A percentile compares a stretch with the other conserved stretches of the same genome.
Conservation (phyloP, 2,329 filamentous ascomycete species). For the Alternaria tenuissima region DNA sequence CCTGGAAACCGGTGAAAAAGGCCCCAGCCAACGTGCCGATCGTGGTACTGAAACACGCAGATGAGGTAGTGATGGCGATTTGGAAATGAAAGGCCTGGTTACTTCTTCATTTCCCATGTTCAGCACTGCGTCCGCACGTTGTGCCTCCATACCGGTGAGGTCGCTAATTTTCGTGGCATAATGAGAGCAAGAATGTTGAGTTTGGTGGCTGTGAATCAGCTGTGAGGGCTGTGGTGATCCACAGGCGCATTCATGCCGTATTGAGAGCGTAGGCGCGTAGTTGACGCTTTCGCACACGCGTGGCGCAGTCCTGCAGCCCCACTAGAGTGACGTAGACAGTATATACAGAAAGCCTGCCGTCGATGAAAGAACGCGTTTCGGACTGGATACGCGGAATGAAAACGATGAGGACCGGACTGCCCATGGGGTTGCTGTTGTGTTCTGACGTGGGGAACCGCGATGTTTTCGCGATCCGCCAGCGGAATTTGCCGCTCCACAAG, state of each 20-base stretch:
- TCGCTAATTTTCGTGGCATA: not conserved
- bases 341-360: not conserved
- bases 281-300: not conserved
- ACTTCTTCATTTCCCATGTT: not conserved
- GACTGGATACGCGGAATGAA: not conserved
- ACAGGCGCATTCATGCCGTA: not conserved
- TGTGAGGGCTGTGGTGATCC: not conserved
- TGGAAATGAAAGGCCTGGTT: not conserved
- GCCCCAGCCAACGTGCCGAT: not conserved
- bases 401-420: not conserved
- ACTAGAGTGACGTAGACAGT: not conserved
- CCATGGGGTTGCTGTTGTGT: not conserved
- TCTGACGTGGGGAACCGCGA: slow-evolving; percentile 2
- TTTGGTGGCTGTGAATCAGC: not conserved
- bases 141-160: not conserved
- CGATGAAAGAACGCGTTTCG: not conserved
- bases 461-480: not conserved
- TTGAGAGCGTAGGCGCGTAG: not conserved
- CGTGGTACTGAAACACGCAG: not conserved
- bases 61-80: not conserved
- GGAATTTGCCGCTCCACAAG: not conserved
- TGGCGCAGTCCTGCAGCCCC: not conserved
- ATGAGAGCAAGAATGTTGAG: not conserved
- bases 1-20: not conserved
- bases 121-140: not conserved